Evolutionary conservation across 257 asterid species (phyloP), one percentile per base, ranked within the genome.

Genomic region (Rhazya stricta): DNA sequence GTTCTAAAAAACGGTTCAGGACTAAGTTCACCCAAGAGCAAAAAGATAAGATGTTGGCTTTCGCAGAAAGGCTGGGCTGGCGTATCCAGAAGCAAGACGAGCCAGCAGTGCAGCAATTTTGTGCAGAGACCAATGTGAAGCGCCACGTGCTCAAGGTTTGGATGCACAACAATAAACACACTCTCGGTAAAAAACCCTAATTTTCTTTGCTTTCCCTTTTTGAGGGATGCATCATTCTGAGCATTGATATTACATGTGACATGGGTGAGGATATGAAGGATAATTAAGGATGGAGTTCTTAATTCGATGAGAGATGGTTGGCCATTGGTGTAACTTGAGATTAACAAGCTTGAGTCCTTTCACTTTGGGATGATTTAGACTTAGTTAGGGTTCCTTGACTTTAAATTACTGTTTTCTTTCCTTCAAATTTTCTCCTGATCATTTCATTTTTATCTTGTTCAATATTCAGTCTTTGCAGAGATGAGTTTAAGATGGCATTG

Each of bases 81-180:
- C 86, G 82, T 53, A 79, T 87, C 34, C 89, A 81, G 42, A 89
- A 86, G 76, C 83, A 83, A 67, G 95, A 81, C 51, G 89, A 87
- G 46, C 80, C 77, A 9, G 84, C 79, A 67, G 86, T 87, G 57
- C 74, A 79, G 62, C 80, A 89, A 68, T 85, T 89, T 41, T 89
- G 95, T 66, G 80, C 84, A 0, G 94, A 89, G 82, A 77, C 79
- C 23, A 87, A 86, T 75, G 79, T 89, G 5, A 81, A 79, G 77
- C 77, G 88, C 66, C 84, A 89, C 43, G 96, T 89, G 39, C 83
- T 89, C 68, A 88, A 86, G 86, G 91, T 89, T 10, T 89, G 96
- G 96, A 86, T 89, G 91, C 96, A 89, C 78, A 90, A 88, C 73
- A 88, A 90, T 66, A 90, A 90, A 80, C 86, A 82, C 67, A 82